phyloP scores from a whole-genome alignment of 495 filamentous ascomycete genomes.

The Neurospora sp. region DNA sequence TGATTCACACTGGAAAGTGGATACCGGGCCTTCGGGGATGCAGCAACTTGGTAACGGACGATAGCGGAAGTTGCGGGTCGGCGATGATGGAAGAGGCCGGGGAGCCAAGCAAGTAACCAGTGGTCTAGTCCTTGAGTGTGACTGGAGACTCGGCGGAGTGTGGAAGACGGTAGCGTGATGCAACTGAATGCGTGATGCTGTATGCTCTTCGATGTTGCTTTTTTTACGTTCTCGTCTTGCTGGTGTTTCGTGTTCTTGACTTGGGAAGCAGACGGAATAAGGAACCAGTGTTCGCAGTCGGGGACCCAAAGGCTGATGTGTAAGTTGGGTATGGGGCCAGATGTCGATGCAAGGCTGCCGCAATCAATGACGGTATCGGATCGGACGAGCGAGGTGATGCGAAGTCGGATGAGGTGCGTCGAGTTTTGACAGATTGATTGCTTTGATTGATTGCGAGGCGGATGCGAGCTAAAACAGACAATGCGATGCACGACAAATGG shows the following conservation, averaged over 20 bases:
- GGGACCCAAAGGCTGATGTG: not conserved
- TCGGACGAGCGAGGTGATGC: not conserved
- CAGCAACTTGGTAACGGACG: conserved; percentile 15
- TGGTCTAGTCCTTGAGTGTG: not conserved
- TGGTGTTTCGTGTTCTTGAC: not conserved
- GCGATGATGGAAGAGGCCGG: conserved; percentile 13
- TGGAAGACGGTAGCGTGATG: conserved; percentile 2
- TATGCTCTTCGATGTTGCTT: not conserved
- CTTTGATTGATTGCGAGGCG: not conserved
- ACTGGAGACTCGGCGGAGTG: not conserved
- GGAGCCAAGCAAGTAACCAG: conserved; percentile 3
- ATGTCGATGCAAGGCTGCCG: not conserved
- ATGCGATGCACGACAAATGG: conserved; percentile 10
- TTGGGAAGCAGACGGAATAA: not conserved
- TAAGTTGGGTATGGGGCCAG: not conserved
- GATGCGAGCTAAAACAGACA: conserved; percentile 12
- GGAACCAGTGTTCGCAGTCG: not conserved
- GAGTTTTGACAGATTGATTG: not conserved
- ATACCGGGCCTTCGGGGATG: conserved; percentile 2
- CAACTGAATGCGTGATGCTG: not conserved
- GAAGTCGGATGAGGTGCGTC: not conserved
- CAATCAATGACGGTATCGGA: not conserved
- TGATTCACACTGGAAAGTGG: conserved; percentile 22
- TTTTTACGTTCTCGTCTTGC: not conserved
- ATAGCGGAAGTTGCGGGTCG: conserved; percentile 7